phyloP scores from a whole-genome alignment of 129 eudicot species.

The Chrysanthemum seticuspe region DNA sequence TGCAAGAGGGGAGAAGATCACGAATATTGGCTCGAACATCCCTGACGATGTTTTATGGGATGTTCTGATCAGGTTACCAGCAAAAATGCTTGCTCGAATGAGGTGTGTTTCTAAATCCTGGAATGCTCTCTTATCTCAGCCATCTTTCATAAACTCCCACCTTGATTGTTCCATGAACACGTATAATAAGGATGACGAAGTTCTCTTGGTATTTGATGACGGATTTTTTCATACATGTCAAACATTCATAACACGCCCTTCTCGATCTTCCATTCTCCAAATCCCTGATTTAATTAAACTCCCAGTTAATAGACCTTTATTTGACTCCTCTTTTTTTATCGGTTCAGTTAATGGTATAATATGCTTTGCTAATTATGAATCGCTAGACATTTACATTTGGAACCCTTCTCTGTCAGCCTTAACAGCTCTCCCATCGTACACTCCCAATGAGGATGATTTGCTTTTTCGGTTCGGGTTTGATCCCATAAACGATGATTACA shows the following conservation, averaged over 20 bases:
- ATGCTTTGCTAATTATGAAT: background rate
- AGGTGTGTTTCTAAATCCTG: background rate
- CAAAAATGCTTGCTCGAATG: conserved; percentile 1
- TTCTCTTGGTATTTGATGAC: background rate
- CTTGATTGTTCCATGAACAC: background rate
- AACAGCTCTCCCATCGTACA: background rate
- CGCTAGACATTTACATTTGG: background rate
- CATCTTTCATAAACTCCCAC: conserved; percentile 10
- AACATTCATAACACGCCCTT: background rate
- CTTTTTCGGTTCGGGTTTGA: conserved; percentile 6
- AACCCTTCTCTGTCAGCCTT: conserved; percentile 1
- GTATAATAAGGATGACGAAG: background rate
- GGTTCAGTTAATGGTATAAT: conserved; percentile 2
- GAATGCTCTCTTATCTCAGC: background rate
- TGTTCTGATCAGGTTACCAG: conserved; percentile 1
- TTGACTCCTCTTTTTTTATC: background rate
- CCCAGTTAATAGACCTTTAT: background rate
- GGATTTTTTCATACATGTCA: too few species aligned
- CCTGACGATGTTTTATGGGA: background rate
- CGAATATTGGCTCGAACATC: background rate
- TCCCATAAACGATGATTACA: conserved; percentile 3
- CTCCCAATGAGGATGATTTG: background rate
- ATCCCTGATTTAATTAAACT: background rate
- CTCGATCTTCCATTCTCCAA: background rate
- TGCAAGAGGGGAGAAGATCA: too few species aligned